These are phyloP conservation scores for Lasiosphaeris hirsuta DNA, from an alignment of 495 filamentous ascomycete genomes.

Conservation along the genomic window DNA sequence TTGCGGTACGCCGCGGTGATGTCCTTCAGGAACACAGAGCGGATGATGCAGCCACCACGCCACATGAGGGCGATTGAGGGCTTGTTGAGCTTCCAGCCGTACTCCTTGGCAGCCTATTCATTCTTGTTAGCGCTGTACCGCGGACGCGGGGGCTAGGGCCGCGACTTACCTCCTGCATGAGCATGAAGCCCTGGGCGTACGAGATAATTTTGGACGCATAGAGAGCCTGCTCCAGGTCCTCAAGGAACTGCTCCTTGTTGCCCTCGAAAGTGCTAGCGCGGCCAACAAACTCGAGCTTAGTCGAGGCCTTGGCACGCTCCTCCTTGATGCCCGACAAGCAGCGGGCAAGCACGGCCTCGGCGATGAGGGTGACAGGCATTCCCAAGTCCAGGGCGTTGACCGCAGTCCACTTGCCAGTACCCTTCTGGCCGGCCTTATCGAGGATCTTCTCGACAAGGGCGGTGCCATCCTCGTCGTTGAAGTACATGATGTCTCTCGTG, in stretches of 20 bases:
- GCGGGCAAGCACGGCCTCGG: constrained; percentile 92
- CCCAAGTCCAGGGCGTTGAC: constrained; percentile 98
- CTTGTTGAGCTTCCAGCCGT: constrained; percentile 98
- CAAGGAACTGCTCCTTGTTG: constrained; percentile 88
- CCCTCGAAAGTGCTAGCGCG: constrained; percentile 77
- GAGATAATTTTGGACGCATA: constrained; percentile 99
- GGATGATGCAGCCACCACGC: constrained; percentile 99
- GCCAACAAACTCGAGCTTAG: constrained; percentile 67
- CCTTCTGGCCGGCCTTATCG: constrained; percentile 98
- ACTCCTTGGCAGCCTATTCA: constrained; percentile 81
- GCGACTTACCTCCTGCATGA: constrained; percentile 88
- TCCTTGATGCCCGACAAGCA: constrained; percentile 92
- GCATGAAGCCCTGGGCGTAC: constrained; percentile 99
- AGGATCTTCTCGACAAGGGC: constrained; percentile 97
- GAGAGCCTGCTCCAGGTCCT: constrained; percentile 95
- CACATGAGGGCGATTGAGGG: constrained; percentile 99
- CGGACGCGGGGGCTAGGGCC: not conserved
- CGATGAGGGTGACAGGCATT: constrained; percentile 98
- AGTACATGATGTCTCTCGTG: constrained; percentile 95
- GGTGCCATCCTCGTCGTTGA: constrained; percentile 87
- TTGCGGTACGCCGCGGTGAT: constrained; percentile 96
- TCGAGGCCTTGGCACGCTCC: constrained; percentile 82
- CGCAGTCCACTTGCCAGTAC: constrained; percentile 99
- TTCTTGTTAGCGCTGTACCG: constrained; percentile 19
- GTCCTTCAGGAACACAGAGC: constrained; percentile 99